These are phyloP conservation scores for Acanthamoeba lenticulata DNA, from an alignment of 208 protist genomes.

Conservation along the genomic window DNA sequence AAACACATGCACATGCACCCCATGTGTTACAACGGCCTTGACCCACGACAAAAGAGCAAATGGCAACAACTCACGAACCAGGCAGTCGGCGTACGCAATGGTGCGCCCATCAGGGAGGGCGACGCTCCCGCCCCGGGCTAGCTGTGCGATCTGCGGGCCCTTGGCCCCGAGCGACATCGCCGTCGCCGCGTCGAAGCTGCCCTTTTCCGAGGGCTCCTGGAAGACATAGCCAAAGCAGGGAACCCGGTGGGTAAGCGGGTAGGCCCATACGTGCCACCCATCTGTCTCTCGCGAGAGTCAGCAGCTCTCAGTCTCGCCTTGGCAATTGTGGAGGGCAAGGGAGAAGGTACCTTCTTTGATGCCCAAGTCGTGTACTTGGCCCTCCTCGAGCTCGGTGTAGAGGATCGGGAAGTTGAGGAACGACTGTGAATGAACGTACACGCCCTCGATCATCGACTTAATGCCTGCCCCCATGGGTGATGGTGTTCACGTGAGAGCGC, in stretches of 20 bases:
- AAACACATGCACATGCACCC: background rate
- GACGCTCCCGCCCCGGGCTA: background rate
- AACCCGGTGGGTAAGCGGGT: background rate
- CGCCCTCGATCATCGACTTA: background rate
- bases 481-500: too few species aligned
- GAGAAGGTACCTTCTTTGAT: background rate
- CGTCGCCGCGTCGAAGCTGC: background rate
- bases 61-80: background rate
- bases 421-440: background rate
- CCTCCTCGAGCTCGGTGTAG: background rate
- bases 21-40: too few species aligned
- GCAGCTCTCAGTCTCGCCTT: too few species aligned
- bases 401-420: background rate
- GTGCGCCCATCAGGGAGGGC: background rate
- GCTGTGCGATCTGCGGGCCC: background rate
- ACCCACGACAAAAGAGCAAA: too few species aligned
- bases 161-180: background rate
- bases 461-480: background rate
- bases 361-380: background rate
- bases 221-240: slow-evolving; percentile 7
- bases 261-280: background rate
- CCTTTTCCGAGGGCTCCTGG: background rate
- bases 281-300: background rate
- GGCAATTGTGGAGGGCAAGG: too few species aligned
- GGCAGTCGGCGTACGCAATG: background rate